phyloP scores from a whole-genome alignment of 768 basidiomycete species.

The Pholiota conissans region DNA sequence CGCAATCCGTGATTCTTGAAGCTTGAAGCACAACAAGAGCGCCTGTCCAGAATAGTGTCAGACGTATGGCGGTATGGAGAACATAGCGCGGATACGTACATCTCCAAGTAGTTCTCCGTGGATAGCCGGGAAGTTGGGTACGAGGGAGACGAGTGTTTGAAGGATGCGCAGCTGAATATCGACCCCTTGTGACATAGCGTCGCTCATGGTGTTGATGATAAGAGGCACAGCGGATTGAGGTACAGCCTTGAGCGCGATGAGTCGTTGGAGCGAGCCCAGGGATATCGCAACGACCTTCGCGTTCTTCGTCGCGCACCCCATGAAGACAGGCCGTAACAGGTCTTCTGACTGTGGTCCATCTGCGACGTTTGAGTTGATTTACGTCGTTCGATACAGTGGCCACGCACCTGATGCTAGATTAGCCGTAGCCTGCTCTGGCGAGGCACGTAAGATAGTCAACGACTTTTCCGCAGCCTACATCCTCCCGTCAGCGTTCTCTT shows the following conservation, averaged over 20 bases:
- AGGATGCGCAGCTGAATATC: conserved; percentile 95
- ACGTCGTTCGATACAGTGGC: background rate
- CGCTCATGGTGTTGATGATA: conserved; percentile 82
- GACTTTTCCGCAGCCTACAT: conserved; percentile 84
- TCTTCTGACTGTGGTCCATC: conserved; percentile 81
- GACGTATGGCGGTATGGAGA: background rate
- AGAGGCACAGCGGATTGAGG: conserved; percentile 75
- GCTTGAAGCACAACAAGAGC: conserved; percentile 88
- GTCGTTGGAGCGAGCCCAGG: conserved; percentile 85
- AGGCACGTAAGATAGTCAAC: conserved; percentile 74
- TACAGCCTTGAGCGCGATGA: conserved; percentile 86
- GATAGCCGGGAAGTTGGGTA: conserved; percentile 84
- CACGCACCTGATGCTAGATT: conserved; percentile 71
- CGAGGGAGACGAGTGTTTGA: conserved; percentile 87
- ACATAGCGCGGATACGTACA: conserved; percentile 44
- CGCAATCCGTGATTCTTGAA: conserved; percentile 93
- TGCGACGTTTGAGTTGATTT: conserved; percentile 23
- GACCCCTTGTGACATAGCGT: conserved; percentile 90
- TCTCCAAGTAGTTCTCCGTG: conserved; percentile 81
- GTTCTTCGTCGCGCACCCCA: conserved; percentile 92
- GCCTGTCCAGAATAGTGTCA: conserved; percentile 49
- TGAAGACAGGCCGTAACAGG: conserved; percentile 84
- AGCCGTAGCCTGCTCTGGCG: conserved; percentile 75
- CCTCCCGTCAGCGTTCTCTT: conserved; percentile 20
- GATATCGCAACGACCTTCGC: conserved; percentile 93